These are phyloP conservation scores for Fusarium tricinctum DNA, from an alignment of 2,329 filamentous ascomycete species.

Conservation along the genomic window DNA sequence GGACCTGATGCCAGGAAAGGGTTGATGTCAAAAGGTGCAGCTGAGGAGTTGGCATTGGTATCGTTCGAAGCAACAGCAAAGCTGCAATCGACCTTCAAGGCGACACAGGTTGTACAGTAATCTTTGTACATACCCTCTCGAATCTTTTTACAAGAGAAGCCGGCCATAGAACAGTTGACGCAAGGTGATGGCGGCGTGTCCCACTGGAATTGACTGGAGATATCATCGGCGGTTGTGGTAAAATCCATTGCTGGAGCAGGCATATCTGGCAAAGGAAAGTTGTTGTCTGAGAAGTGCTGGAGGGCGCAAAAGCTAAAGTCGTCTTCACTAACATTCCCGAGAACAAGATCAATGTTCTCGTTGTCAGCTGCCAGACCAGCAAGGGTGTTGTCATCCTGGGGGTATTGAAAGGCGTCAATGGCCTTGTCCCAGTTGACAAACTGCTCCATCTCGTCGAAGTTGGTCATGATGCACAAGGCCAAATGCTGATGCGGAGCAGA, in stretches of 20 bases:
- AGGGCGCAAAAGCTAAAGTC: constrained; percentile 72
- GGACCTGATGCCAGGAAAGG: constrained; percentile 62
- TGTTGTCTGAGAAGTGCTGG: constrained; percentile 66
- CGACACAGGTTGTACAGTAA: constrained; percentile 74
- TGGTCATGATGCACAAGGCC: constrained; percentile 50
- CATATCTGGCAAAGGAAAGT: constrained; percentile 51
- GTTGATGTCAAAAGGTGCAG: constrained; percentile 60
- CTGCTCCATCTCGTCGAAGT: constrained; percentile 69
- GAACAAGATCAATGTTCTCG: constrained; percentile 65
- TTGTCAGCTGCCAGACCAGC: constrained; percentile 55
- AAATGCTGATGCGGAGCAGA: constrained; percentile 28
- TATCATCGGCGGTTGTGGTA: constrained; percentile 34
- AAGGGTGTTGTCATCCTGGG: constrained; percentile 52
- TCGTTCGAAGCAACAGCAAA: constrained; percentile 60
- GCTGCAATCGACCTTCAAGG: constrained; percentile 70
- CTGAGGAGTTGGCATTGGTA: constrained; percentile 49
- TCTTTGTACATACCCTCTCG: constrained; percentile 71
- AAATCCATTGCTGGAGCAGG: constrained; percentile 52
- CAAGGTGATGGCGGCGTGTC: constrained; percentile 65
- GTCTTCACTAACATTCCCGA: constrained; percentile 70
- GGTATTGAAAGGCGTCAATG: constrained; percentile 55
- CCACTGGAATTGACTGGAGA: constrained; percentile 50
- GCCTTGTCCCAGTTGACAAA: constrained; percentile 74
- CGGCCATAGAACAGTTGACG: constrained; percentile 64
- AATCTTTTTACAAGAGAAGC: constrained; percentile 72